phyloP scores from a whole-genome alignment of 2,329 filamentous ascomycete genomes.

The Tricladium varicosporioides region DNA sequence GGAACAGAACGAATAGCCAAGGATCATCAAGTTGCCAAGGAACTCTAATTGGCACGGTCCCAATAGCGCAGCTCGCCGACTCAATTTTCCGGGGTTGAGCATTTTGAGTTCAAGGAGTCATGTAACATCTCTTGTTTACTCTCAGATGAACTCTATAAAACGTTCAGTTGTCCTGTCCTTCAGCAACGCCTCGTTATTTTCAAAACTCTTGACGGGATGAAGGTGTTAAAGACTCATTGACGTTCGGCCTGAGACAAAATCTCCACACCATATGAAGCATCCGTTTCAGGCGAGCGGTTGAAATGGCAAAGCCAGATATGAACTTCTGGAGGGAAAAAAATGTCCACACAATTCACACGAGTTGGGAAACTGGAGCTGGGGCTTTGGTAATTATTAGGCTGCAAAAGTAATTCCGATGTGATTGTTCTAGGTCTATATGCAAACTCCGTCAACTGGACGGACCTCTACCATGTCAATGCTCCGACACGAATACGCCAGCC shows the following conservation, averaged over 20 bases:
- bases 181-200: background rate
- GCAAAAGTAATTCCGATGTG: background rate
- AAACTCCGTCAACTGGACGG: background rate
- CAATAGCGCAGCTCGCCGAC: background rate
- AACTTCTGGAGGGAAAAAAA: background rate
- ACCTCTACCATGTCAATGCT: slow-evolving; percentile 51
- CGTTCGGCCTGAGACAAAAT: background rate
- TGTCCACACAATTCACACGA: no score
- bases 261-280: background rate
- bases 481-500: slow-evolving; percentile 92
- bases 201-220: no score
- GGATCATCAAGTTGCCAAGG: no score
- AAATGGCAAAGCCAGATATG: background rate
- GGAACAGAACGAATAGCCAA: no score
- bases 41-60: no score
- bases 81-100: background rate
- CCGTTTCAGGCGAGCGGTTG: background rate
- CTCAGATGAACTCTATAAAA: background rate
- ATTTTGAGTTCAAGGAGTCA: background rate
- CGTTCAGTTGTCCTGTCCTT: background rate
- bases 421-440: background rate
- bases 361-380: no score
- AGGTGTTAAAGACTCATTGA: no score
- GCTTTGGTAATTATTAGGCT: background rate
- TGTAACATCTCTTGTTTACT: background rate